These are phyloP conservation scores for Aureobasidium uvarum DNA, from an alignment of 2,329 filamentous ascomycete genomes.

Conservation along the genomic window DNA sequence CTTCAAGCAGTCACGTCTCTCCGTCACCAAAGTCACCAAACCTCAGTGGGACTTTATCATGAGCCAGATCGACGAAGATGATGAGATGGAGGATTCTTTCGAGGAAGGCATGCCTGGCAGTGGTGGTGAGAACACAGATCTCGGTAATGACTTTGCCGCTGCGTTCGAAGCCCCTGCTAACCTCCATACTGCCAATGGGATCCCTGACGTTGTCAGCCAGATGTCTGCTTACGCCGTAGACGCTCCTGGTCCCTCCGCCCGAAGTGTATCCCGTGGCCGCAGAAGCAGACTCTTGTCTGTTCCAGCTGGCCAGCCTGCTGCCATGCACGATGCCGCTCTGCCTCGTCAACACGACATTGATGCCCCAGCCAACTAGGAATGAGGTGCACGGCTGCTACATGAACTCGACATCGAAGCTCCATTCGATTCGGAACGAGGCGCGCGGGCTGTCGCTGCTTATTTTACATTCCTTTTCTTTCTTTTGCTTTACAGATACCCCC, in stretches of 20 bases:
- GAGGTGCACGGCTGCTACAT: neutral
- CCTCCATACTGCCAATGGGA: constrained; percentile 2
- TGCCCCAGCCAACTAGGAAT: constrained; percentile 4
- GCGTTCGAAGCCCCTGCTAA: constrained; percentile 25
- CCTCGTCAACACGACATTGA: neutral
- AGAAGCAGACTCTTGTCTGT: neutral
- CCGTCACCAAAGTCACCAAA: constrained; percentile 67
- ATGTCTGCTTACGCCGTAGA: neutral
- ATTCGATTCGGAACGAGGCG: neutral
- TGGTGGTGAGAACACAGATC: neutral
- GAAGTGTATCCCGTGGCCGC: constrained; percentile 18
- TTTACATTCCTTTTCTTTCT: neutral
- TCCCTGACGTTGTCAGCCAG: neutral
- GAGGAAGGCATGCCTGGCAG: neutral
- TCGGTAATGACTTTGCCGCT: constrained; percentile 25
- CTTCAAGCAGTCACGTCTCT: constrained; percentile 76
- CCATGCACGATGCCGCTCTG: neutral
- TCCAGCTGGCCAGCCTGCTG: neutral
- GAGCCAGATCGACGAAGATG: constrained; percentile 36
- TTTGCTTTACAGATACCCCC: constrained; percentile 1
- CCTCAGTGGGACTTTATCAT: constrained; percentile 66
- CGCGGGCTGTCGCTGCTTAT: neutral
- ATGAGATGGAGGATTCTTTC: constrained; percentile 3
- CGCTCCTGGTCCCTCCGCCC: neutral
- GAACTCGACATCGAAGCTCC: neutral